Evolutionary conservation across 2,329 filamentous ascomycete genomes (phyloP), one percentile per base, ranked within the genome.

Genomic region (Hirsutella minnesotensis): DNA sequence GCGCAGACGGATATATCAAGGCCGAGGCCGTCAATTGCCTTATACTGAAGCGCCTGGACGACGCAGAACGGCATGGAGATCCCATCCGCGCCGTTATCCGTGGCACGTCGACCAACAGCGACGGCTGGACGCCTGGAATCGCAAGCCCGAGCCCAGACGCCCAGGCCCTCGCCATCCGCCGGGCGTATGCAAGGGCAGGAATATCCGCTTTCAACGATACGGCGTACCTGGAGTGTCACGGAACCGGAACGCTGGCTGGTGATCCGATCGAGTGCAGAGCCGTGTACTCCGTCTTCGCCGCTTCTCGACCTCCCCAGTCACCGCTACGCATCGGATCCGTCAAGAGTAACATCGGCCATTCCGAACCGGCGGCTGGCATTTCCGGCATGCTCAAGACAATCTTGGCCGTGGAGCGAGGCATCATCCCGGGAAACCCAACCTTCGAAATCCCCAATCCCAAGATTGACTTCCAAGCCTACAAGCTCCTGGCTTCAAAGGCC

Each of bases 1-100:
- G 57, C 8, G 73, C 68, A 0, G 59, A 72, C 42, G 73, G 73
- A 0, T 77, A 74, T 44, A 68, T 59, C 0, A 61, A 70, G 7
- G 72, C 66, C 3, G 73, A 77, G 46, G 72, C 66, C 5, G 51
- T 68, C 15, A 63, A 53, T 3, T 56, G 61, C 9, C 43, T 76
- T 7, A 55, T 67, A 5, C 43, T 77, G 0, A 76, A 76, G 53
- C 57, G 52, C 1, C 51, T 76, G 0, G 54, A 58, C 3, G 61
- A 67, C 37, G 73, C 72, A 0, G 44, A 75, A 3, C 53, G 57
- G 3, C 69, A 72, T 39, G 64, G 65, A 3, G 67, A 75, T 45
- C 63, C 63, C 0, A 53, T 69, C 5, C 53, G 63, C 1, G 59
- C 60, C 0, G 56, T 70, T 3, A 62, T 71, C 19, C 52, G 62